phyloP scores from a whole-genome alignment of 2,329 filamentous ascomycete species.

The Neonectria punicea region DNA sequence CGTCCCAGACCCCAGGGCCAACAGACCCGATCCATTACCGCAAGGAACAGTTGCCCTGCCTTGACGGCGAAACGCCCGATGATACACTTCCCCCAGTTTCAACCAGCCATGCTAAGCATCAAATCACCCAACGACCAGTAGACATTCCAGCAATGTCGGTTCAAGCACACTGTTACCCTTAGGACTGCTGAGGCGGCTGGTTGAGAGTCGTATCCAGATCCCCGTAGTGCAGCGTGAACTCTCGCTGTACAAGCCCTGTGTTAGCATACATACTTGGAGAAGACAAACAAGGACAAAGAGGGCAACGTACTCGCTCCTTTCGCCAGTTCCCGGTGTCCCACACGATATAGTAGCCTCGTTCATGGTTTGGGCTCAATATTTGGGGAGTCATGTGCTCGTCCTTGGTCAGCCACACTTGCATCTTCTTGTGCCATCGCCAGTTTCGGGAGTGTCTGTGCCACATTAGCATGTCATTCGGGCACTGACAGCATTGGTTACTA shows the following conservation, averaged over 20 bases:
- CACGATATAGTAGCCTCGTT: conserved; percentile 74
- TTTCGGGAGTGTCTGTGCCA: conserved; percentile 68
- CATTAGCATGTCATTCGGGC: conserved; percentile 15
- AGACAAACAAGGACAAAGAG: neutral
- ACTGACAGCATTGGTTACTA: conserved; percentile 41
- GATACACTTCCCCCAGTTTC: conserved; percentile 35
- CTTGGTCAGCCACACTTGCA: conserved; percentile 74
- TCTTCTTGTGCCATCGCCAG: conserved; percentile 76
- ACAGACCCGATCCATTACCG: conserved; percentile 46
- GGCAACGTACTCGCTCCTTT: conserved; percentile 67
- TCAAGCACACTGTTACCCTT: conserved; percentile 33
- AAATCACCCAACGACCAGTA: conserved; percentile 17
- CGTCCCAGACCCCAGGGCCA: conserved; percentile 44
- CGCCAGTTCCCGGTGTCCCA: conserved; percentile 72
- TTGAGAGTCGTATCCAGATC: conserved; percentile 65
- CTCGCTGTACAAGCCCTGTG: conserved; percentile 55
- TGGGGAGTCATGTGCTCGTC: conserved; percentile 74
- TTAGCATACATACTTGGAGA: conserved; percentile 23
- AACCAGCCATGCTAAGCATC: conserved; percentile 31
- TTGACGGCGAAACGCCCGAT: conserved; percentile 48
- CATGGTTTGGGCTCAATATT: conserved; percentile 65
- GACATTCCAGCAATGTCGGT: conserved; percentile 22
- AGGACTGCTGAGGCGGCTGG: conserved; percentile 46
- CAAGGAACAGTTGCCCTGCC: conserved; percentile 44
- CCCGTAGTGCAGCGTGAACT: conserved; percentile 69